These are phyloP conservation scores for Wickerhamiella sorbophila DNA, from an alignment of 805 yeast genomes.

Conservation along the genomic window DNA sequence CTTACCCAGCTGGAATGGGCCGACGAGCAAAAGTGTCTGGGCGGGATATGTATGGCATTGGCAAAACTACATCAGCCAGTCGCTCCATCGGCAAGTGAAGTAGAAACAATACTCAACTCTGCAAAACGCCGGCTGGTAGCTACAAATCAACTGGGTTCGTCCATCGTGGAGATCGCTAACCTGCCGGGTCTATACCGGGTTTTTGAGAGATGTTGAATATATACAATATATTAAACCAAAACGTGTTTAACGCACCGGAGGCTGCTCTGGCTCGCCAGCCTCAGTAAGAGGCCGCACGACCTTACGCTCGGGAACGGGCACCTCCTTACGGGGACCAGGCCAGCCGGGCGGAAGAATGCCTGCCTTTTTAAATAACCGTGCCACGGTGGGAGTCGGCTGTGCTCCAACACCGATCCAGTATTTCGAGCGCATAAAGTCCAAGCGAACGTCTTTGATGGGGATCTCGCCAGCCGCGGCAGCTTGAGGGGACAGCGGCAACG, in stretches of 20 bases:
- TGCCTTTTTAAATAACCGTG: constrained; percentile 60
- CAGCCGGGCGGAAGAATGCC: constrained; percentile 35
- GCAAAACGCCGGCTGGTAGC: constrained; percentile 53
- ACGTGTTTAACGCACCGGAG: constrained; percentile 14
- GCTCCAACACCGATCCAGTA: constrained; percentile 98
- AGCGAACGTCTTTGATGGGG: constrained; percentile 62
- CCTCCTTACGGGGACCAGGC: constrained; percentile 22
- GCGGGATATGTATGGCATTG: constrained; percentile 49
- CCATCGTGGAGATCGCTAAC: constrained; percentile 74
- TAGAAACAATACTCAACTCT: constrained; percentile 42
- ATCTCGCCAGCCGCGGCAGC: constrained; percentile 41
- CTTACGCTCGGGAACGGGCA: constrained; percentile 3
- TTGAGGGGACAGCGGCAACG: constrained; percentile 50
- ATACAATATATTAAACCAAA: neutral
- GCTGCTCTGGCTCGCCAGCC: constrained; percentile 12
- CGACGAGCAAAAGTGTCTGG: constrained; percentile 54
- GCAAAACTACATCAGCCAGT: constrained; percentile 65
- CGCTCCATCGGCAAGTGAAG: constrained; percentile 25
- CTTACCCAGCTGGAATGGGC: constrained; percentile 46
- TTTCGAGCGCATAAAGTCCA: constrained; percentile 80
- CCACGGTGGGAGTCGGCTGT: constrained; percentile 74
- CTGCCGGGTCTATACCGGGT: constrained; percentile 82
- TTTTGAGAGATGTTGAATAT: constrained; percentile 63
- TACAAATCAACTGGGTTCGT: constrained; percentile 35
- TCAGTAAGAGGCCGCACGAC: constrained; percentile 9